Evolutionary conservation across 2,329 filamentous ascomycete species (phyloP), one percentile per base, ranked within the genome.

Genomic region (Paracorniculantispora psalliotae): DNA sequence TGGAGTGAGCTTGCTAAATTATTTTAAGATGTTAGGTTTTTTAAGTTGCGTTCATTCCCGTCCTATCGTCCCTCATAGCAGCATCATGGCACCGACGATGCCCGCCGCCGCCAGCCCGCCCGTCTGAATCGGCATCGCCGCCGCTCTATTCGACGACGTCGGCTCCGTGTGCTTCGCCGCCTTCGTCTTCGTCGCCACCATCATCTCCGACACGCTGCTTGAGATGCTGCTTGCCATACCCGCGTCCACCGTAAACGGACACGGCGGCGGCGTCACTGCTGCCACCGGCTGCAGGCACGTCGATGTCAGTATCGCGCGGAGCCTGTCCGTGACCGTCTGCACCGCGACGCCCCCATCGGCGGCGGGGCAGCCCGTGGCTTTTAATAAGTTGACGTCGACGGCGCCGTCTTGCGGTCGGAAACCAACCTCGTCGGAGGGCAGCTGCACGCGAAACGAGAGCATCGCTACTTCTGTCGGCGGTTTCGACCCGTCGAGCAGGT

Each of bases 141-240:
- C 44, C 44, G 44, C 44, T 3, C 21, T 26, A 12, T 8, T n/a
- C n/a, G n/a, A n/a, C n/a, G n/a, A 28, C 4, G 23, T 28, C 2
- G 15, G 17, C 44, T 23, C 28, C 44, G 44, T 12, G 12, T n/a
- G n/a, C n/a, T n/a, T n/a, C n/a, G n/a, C n/a, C n/a, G n/a, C n/a
- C n/a, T n/a, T n/a, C n/a, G 44, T 47, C 44, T 23, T 12, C 25
- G 44, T 23, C 44, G 44, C 23, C 5, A 26, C 28, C 44, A 47
- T 26, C 10, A 47, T 23, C 44, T 28, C 44, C 44, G 44, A 62
- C 35, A 53, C 43, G 17, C 59, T 63, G 62, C 57, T 64, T 10
- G 58, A 61, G 50, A 59, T 57, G 19, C 49, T 64, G 41, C 60
- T 64, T 39, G 58, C 62, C 19, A 61, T 62, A 21, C 63, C 17